Evolutionary conservation across 345 rosid genomes (phyloP).

Genomic region (Corchorus capsularis): DNA sequence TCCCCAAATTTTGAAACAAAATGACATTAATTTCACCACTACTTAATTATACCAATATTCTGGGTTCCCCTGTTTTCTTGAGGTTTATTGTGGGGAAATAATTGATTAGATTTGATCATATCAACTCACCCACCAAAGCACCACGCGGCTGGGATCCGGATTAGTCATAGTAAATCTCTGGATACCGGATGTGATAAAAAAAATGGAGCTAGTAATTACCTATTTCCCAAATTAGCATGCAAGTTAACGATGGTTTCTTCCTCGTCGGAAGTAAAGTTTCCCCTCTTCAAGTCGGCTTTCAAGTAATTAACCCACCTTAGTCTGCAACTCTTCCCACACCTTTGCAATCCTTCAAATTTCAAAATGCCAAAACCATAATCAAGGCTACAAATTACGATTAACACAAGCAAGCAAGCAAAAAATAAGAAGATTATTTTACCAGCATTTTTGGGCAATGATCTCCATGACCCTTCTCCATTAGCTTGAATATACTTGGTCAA

Average conservation of each 20-base stretch:
- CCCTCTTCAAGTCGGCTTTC: slow-evolving; percentile 73
- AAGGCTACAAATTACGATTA: too few relatives aligned
- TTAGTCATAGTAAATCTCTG: too few relatives aligned
- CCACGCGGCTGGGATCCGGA: too few relatives aligned
- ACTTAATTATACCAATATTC: not conserved
- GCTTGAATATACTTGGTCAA: slow-evolving; percentile 48
- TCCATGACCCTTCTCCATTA: slow-evolving; percentile 71
- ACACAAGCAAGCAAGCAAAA: too few relatives aligned
- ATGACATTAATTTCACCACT: not conserved
- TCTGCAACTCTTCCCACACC: slow-evolving; percentile 95
- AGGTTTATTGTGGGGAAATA: too few relatives aligned
- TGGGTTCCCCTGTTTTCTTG: not conserved
- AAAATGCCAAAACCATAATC: not conserved
- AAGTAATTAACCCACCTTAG: slow-evolving; percentile 88
- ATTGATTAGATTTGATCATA: too few relatives aligned
- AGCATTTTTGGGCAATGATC: slow-evolving; percentile 68
- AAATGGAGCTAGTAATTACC: slow-evolving; percentile 35
- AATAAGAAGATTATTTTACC: slow-evolving; percentile 24
- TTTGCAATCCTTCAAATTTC: slow-evolving; percentile 54
- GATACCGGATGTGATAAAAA: too few relatives aligned
- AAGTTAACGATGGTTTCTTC: slow-evolving; percentile 63
- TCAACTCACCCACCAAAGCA: too few relatives aligned
- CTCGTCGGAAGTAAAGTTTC: slow-evolving; percentile 65
- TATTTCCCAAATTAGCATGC: slow-evolving; percentile 73
- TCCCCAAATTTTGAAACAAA: not conserved